Conservation (phyloP, 2,329 filamentous ascomycete species). For the Conoideocrella luteorostrata region DNA sequence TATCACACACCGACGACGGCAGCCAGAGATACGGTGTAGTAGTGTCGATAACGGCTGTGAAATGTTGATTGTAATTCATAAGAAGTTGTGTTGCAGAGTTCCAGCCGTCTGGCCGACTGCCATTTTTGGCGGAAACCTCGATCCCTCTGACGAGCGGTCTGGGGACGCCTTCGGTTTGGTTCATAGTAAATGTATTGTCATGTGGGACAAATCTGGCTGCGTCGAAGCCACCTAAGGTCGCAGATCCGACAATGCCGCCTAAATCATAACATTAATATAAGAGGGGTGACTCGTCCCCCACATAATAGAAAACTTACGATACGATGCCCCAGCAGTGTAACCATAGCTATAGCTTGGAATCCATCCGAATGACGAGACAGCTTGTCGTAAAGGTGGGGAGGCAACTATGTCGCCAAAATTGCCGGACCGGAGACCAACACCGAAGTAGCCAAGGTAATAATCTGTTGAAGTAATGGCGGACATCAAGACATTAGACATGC, state of each 20-base stretch:
- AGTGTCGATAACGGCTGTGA: constrained; percentile 54
- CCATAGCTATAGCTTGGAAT: constrained; percentile 71
- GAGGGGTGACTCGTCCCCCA: too few relatives aligned
- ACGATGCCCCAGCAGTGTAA: constrained; percentile 69
- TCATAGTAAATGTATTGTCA: constrained; percentile 51
- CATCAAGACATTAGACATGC: constrained; percentile 40
- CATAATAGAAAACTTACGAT: constrained; percentile 47
- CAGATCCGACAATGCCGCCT: constrained; percentile 41
- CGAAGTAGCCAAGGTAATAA: constrained; percentile 49
- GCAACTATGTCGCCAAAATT: constrained; percentile 44
- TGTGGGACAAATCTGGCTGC: constrained; percentile 55
- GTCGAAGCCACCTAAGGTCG: constrained; percentile 69
- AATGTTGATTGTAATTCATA: constrained; percentile 39
- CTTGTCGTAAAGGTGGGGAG: constrained; percentile 46
- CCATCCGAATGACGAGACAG: constrained; percentile 50
- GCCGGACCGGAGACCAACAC: constrained; percentile 48
- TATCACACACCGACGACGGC: constrained; percentile 52
- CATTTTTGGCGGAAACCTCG: constrained; percentile 29
- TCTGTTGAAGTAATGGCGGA: constrained; percentile 49
- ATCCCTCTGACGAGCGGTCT: constrained; percentile 56
- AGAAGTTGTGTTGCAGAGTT: constrained; percentile 29
- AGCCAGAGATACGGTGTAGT: constrained; percentile 60
- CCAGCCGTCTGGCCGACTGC: constrained; percentile 31
- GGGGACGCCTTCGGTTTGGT: constrained; percentile 48
- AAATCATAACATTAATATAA: background rate